These are phyloP conservation scores for Lanmaoa pseudosensibilis DNA, from an alignment of 768 basidiomycete genomes.

Conservation along the genomic window DNA sequence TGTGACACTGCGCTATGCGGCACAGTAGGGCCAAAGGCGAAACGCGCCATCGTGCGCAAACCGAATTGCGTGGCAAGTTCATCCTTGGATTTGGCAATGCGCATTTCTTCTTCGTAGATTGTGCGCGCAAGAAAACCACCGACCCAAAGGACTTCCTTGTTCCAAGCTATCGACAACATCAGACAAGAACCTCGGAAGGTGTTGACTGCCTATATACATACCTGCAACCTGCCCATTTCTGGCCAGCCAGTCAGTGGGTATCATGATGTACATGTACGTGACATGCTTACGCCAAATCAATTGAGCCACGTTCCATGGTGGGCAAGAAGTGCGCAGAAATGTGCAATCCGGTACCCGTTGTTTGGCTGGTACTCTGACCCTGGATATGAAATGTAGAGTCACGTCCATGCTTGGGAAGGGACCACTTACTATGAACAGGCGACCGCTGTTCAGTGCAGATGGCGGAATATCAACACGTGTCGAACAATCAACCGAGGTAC, in stretches of 20 bases:
- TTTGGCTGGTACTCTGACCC: conserved; percentile 90
- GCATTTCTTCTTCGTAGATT: conserved; percentile 82
- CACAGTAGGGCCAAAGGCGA: conserved; percentile 51
- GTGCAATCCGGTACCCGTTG: conserved; percentile 68
- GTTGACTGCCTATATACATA: conserved; percentile 33
- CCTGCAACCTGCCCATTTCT: conserved; percentile 84
- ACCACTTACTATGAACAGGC: neutral
- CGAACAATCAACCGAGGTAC: neutral
- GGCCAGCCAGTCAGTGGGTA: neutral
- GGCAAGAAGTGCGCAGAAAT: conserved; percentile 86
- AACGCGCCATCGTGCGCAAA: conserved; percentile 79
- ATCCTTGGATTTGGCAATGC: neutral
- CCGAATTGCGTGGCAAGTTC: conserved; percentile 30
- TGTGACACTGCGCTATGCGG: conserved; percentile 30
- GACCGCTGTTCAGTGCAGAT: neutral
- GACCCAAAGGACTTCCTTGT: conserved; percentile 81
- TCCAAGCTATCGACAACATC: conserved; percentile 62
- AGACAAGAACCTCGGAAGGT: neutral
- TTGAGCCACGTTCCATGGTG: conserved; percentile 91
- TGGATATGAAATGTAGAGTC: conserved; percentile 30
- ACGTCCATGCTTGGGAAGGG: neutral
- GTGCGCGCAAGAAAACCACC: conserved; percentile 79
- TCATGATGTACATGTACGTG: neutral
- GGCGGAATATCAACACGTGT: neutral
- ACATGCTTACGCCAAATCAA: conserved; percentile 73